Evolutionary conservation across 495 filamentous ascomycete species (phyloP).

Genomic region (Xylaria bambusicola): DNA sequence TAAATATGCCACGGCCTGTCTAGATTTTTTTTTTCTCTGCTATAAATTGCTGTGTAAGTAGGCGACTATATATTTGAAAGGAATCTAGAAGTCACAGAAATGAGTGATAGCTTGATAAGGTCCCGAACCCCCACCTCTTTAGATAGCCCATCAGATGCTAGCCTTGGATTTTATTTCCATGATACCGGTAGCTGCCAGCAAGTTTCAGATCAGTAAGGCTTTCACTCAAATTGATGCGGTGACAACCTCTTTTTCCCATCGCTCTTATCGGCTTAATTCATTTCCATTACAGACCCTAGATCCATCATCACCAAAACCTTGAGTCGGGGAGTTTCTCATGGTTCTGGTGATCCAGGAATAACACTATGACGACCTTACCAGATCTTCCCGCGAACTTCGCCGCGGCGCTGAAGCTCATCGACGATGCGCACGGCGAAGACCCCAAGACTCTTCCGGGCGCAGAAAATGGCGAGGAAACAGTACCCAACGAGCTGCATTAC

Average conservation of each 20-base stretch:
- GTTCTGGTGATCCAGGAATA: no score
- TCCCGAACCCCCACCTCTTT: conserved; percentile 5
- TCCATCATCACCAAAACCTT: neutral
- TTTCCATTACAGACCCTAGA: no score
- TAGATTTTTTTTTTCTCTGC: no score
- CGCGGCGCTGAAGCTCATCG: conserved; percentile 62
- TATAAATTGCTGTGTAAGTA: no score
- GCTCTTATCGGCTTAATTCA: no score
- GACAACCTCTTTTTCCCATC: no score
- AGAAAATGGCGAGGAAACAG: conserved; percentile 1
- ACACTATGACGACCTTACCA: conserved; percentile 25
- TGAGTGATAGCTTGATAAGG: neutral
- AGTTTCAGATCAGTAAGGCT: neutral
- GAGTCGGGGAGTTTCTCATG: no score
- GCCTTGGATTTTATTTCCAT: no score
- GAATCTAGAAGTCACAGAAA: no score
- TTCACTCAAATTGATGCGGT: neutral
- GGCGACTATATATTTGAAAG: no score
- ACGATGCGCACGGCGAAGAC: conserved; percentile 71
- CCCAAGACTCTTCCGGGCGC: conserved; percentile 50
- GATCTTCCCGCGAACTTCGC: conserved; percentile 32
- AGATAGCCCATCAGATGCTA: neutral
- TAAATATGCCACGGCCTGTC: no score
- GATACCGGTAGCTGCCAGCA: neutral
- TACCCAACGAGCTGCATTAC: conserved; percentile 79